A percentile compares a stretch with the other conserved stretches of the same genome.
phyloP scores from a whole-genome alignment of 2,329 filamentous ascomycete species.

The Aspergillus floridensis region DNA sequence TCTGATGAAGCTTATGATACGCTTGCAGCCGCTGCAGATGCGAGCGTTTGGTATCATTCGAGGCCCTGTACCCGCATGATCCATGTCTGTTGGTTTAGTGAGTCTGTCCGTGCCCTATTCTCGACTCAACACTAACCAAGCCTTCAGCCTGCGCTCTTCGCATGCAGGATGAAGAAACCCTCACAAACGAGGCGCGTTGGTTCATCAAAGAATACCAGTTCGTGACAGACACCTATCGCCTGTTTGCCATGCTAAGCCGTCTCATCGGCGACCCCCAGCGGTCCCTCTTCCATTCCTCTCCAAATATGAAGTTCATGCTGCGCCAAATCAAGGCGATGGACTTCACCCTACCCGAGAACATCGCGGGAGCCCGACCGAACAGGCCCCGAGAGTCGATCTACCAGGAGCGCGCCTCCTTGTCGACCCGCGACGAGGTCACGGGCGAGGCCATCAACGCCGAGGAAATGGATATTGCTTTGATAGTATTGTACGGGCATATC shows the following conservation, averaged over 20 bases:
- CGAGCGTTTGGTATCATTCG: constrained; percentile 76
- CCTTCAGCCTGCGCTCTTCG: constrained; percentile 72
- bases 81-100: constrained; percentile 72
- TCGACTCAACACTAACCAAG: constrained; percentile 8
- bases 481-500: constrained; percentile 89
- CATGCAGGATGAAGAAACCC: constrained; percentile 72
- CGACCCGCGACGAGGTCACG: constrained; percentile 34
- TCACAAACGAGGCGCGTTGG: constrained; percentile 72
- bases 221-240: constrained; percentile 75
- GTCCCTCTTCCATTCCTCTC: constrained; percentile 69
- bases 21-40: constrained; percentile 73
- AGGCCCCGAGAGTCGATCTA: constrained; percentile 42
- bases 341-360: constrained; percentile 57
- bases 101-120: constrained; percentile 27
- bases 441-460: constrained; percentile 37
- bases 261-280: constrained; percentile 65
- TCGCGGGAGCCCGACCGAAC: constrained; percentile 33
- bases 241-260: constrained; percentile 76
- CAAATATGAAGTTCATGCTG: constrained; percentile 85
- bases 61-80: constrained; percentile 68
- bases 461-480: constrained; percentile 71
- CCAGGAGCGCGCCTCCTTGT: constrained; percentile 43
- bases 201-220: constrained; percentile 81
- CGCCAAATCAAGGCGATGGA: constrained; percentile 91
- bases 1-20: constrained; percentile 73